Base-by-base conservation (phyloP, 805 yeast species). In the Helenozyma baotianmanensis region DNA sequence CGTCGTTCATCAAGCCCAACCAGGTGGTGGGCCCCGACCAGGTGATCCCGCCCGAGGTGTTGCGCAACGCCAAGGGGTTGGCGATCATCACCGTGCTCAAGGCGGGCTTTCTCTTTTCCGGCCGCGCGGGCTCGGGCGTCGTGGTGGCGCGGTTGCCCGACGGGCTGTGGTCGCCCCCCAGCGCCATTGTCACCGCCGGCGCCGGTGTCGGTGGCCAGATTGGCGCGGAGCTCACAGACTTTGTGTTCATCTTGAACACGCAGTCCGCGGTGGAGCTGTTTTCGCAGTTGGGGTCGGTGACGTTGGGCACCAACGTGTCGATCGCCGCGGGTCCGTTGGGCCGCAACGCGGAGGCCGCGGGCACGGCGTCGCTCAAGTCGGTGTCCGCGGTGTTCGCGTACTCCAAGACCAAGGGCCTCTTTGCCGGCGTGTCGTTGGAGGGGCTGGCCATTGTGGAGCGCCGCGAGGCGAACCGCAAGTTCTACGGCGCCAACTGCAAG, bases 181-280 rank as follows among this genome's bases (percentile, higher is more conserved):
- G 95, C 2, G 98, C 97, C 8, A 82, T 92, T 45, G 81, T 78
- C 33, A 85, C 97, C 14, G 97, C 95, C 3, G 98, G 97, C 49
- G 97, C 97, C 4, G 97, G 98, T 52, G 97, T 92, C 6, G 98
- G 98, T 39, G 98, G 98, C 27, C 94, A 88, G 65, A 76, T 92
- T 44, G 98, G 98, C 25, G 89, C 96, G 7, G 98, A 90, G 57
- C 67, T 90, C 51, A 90, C 98, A 2, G 97, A 90, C 64, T 90
- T 90, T 54, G 96, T 90, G 18, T 90, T 90, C 56, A 89, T 92
- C 39, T 72, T 90, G 45, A 90, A 92, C 64, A 77, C 84, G 10
- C 71, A 76, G 32, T 76, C 88, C 2, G 97, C 98, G 2, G 98
- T 90, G 29, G 86, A 83, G 42, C 79, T 96, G 9, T 90, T 90